phyloP scores from a whole-genome alignment of 768 basidiomycete genomes.

The Amanita phalloides region DNA sequence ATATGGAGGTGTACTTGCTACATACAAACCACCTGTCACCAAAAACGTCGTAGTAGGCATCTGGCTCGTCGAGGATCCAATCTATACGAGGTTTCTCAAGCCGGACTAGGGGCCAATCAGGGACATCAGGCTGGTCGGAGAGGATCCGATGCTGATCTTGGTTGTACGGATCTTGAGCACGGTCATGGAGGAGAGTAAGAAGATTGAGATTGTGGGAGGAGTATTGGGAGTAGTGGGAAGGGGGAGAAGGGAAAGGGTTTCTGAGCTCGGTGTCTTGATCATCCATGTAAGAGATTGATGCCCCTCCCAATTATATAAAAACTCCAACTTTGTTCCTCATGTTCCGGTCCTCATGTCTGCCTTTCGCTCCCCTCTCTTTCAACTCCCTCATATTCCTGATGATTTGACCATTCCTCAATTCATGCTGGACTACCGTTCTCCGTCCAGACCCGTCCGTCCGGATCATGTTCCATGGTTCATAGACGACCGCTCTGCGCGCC shows the following conservation, averaged over 20 bases:
- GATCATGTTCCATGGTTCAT: conserved; percentile 43
- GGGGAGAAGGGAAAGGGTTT: conserved; percentile 86
- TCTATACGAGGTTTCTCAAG: conserved; percentile 84
- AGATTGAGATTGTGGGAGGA: conserved; percentile 64
- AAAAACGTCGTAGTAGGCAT: conserved; percentile 64
- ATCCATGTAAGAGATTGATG: conserved; percentile 29
- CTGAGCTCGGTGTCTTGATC: conserved; percentile 70
- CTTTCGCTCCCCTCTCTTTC: conserved; percentile 5
- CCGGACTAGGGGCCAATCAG: conserved; percentile 65
- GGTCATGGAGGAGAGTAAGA: conserved; percentile 49
- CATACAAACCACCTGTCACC: conserved; percentile 89
- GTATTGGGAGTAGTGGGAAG: conserved; percentile 74
- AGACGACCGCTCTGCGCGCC: conserved; percentile 41
- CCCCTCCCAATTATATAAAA: neutral
- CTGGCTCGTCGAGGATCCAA: conserved; percentile 82
- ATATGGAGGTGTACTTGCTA: conserved; percentile 9
- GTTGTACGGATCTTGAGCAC: conserved; percentile 30
- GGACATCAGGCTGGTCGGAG: conserved; percentile 61
- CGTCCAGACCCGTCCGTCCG: conserved; percentile 33
- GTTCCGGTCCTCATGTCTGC: neutral
- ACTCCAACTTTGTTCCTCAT: neutral
- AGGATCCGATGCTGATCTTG: conserved; percentile 53
- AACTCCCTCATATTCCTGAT: conserved; percentile 42
- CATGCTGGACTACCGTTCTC: conserved; percentile 35
- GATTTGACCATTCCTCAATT: conserved; percentile 59